Evolutionary conservation across 805 yeast species (phyloP), one percentile per base, ranked within the genome.

Genomic region (Wickerhamiella sorbophila): DNA sequence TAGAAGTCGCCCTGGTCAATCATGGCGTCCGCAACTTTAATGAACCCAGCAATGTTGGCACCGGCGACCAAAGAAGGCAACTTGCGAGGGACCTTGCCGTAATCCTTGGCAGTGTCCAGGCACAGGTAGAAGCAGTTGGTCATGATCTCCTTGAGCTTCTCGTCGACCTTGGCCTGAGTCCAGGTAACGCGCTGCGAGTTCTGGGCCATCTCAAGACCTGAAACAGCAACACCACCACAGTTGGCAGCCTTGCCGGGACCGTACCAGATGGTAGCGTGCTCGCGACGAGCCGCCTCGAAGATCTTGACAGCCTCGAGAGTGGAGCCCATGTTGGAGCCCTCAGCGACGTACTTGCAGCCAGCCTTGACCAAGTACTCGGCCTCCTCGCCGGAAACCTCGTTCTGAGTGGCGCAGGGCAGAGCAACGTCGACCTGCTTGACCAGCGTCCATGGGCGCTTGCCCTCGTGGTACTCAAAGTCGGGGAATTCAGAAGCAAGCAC

Each of bases 201-300:
- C 73, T 88, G 98, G 52, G 97, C 96, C 98, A 88, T 91, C 74
- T 88, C 98, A 53, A 88, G 75, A 61, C 96, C 97, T 46, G 95
- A 85, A 45, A 87, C 96, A 45, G 95, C 94, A 56, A 88, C 98
- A 78, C 98, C 98, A 71, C 97, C 98, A 71, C 93, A 81, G 78
- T 88, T 88, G 59, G 96, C 88, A 55, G 96, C 96, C 77, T 88
- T 88, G 69, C 96, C 97, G 63, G 96, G 96, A 58, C 94, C 97
- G 70, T 87, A 88, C 98, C 98, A 88, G 67, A 86, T 83, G 48
- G 75, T 69, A 37, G 57, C 52, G 27, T 46, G 48, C 39, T 56
- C 49, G 24, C 48, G 40, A 33, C 70, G 62, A 54, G 64, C 65
- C 44, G 69, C 52, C 75, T 88, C 98, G 57, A 87, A 88, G 48